Evolutionary conservation across 805 yeast species (phyloP), one percentile per base, ranked within the genome.

Genomic region (Myxozyma monticola): DNA sequence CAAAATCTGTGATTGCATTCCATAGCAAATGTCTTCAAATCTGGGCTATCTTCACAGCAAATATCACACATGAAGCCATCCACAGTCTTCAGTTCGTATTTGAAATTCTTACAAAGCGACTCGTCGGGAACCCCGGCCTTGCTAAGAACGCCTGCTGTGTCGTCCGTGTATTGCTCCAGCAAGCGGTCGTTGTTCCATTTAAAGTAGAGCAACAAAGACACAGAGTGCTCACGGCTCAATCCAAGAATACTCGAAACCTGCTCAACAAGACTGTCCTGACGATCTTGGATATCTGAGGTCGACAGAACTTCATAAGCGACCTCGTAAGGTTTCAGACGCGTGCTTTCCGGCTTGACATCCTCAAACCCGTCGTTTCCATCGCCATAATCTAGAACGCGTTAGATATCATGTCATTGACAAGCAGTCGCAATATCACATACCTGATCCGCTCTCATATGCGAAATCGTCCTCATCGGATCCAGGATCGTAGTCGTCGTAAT

Each of bases 1-100:
- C 99, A 93, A 59, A 73, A 85, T 44, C 70, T 72, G 66, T 91
- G 96, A 7, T 74, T 76, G 66, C 98, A 93, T 14, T 74, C 74
- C 15, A 88, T 65, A 2, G 75, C 67, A 60, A 80, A 86, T 37
- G 75, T 60, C 50, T 67, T 48, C 49, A 61, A 62, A 15, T 54
- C 53, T 0, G 63, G 62, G 24, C 70, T 71, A 0, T 76, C 77
- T 20, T 83, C 84, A 65, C 88, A 86, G 67, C 96, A 90, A n/a
- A 90, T 81, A 14, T 67, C 60, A 64, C 96, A 88, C 24, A 65
- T 54, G 56, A 73, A 78, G 10, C 62, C 67, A 2, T 43, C 59
- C 2, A 64, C 63, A 0, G 68, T 60, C 36, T 48, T 49, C 21
- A 47, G 39, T 33, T 43, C 54, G 29, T 60, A 54, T 12, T 54